phyloP scores from a whole-genome alignment of 805 yeast genomes.

The Dipodascus geniculatus region DNA sequence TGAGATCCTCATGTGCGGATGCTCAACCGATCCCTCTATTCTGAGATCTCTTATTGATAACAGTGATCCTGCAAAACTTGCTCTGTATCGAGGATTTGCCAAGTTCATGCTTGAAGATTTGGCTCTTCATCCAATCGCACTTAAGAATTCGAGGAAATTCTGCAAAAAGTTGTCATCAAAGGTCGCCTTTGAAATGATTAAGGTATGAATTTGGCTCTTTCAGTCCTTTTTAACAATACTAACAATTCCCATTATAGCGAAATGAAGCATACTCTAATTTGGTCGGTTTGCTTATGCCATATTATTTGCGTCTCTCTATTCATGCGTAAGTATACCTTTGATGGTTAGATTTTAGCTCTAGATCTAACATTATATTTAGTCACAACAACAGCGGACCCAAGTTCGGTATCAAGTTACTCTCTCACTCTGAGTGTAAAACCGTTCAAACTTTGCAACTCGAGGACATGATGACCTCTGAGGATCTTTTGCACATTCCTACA shows the following conservation, averaged over 20 bases:
- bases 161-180: not conserved
- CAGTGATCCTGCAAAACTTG: not conserved
- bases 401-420: not conserved
- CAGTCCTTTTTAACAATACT: not conserved
- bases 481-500: slow-evolving; percentile 1
- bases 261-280: not conserved
- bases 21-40: not conserved
- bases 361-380: no score
- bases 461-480: not conserved
- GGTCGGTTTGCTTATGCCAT: not conserved
- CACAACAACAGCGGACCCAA: not conserved
- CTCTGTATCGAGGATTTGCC: not conserved
- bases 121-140: not conserved
- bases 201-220: not conserved
- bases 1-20: not conserved
- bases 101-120: not conserved
- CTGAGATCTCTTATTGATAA: not conserved
- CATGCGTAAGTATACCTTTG: not conserved
- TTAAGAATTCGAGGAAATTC: not conserved
- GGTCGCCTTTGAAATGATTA: slow-evolving; percentile 1
- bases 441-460: slow-evolving; percentile 1
- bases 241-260: not conserved
- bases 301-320: not conserved
- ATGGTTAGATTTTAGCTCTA: no score
- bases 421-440: not conserved